Evolutionary conservation across 2,329 filamentous ascomycete species (phyloP).

Genomic region (Mollisiaceae sp.): DNA sequence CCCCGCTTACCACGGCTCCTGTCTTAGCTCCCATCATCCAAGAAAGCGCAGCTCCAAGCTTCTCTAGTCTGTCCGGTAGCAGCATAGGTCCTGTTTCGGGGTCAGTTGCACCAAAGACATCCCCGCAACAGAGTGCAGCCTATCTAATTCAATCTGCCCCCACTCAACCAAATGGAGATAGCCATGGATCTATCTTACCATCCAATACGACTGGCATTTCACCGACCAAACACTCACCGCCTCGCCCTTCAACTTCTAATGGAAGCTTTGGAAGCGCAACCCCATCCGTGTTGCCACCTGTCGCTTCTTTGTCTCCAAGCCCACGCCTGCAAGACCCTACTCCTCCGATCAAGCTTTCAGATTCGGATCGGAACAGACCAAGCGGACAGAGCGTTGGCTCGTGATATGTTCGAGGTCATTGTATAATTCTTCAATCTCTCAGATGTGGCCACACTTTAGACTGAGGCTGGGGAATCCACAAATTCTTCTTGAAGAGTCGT

Average conservation of each 20-base stretch:
- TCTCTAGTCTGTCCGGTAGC: constrained; percentile 10
- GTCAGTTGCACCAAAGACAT: constrained; percentile 24
- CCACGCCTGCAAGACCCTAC: constrained; percentile 61
- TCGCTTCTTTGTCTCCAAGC: constrained; percentile 62
- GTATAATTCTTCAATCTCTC: not conserved
- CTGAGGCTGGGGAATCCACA: not conserved
- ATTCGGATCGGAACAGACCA: constrained; percentile 29
- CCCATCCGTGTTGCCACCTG: constrained; percentile 59
- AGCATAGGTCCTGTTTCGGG: constrained; percentile 20
- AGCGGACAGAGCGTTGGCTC: not conserved
- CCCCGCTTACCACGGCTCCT: constrained; percentile 39
- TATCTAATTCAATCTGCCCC: not conserved
- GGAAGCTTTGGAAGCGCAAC: constrained; percentile 37
- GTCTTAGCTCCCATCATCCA: constrained; percentile 38
- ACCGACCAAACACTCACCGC: constrained; percentile 51
- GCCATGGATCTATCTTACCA: constrained; percentile 38
- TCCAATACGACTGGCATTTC: constrained; percentile 48
- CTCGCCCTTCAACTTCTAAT: constrained; percentile 37
- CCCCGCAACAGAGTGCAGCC: constrained; percentile 21
- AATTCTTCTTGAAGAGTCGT: not conserved
- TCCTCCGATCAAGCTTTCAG: constrained; percentile 60
- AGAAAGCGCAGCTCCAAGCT: not conserved
- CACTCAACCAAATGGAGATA: constrained; percentile 20
- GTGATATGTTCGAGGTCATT: not conserved
- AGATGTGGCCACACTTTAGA: not conserved